Conservation (phyloP, 2,329 filamentous ascomycete species). For the Gliomastix tumulicola region DNA sequence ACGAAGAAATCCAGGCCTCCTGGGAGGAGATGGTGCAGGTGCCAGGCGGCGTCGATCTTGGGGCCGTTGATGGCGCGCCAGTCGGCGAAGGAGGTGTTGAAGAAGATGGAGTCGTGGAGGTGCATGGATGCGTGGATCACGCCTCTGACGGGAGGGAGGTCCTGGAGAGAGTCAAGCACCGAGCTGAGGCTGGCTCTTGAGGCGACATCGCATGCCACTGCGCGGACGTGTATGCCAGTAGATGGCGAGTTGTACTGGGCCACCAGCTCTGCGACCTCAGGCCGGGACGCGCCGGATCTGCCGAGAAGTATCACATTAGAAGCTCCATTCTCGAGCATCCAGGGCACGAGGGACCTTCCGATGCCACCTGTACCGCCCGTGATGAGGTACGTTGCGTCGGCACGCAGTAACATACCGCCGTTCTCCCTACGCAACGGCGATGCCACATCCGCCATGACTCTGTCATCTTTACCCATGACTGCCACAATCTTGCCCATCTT, state of each 20-base stretch:
- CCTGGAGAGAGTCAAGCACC: neutral
- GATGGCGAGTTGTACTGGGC: constrained; percentile 14
- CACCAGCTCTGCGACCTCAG: constrained; percentile 33
- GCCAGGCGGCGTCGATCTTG: constrained; percentile 31
- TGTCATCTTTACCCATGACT: constrained; percentile 3
- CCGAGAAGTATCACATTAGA: constrained; percentile 40
- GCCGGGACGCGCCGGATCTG: constrained; percentile 32
- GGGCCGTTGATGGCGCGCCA: constrained; percentile 22
- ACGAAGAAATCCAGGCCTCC: constrained; percentile 27
- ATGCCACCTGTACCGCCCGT: constrained; percentile 13
- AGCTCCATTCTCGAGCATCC: constrained; percentile 42
- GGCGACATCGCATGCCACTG: constrained; percentile 39
- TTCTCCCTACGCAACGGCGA: too few species aligned
- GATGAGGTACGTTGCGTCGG: constrained; percentile 11
- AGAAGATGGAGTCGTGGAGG: constrained; percentile 1
- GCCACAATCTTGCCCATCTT: constrained; percentile 10
- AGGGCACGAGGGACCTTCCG: constrained; percentile 27
- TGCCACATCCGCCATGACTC: constrained; percentile 2
- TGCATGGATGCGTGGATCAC: constrained; percentile 12
- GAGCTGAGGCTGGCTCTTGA: neutral
- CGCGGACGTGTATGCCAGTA: neutral
- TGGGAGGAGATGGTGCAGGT: constrained; percentile 23
- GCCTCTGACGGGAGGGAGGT: constrained; percentile 10
- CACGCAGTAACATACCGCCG: neutral
- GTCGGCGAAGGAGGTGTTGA: constrained; percentile 6